These are phyloP conservation scores for Closterium sp. DNA, from an alignment of 139 green algal species.

Conservation along the genomic window DNA sequence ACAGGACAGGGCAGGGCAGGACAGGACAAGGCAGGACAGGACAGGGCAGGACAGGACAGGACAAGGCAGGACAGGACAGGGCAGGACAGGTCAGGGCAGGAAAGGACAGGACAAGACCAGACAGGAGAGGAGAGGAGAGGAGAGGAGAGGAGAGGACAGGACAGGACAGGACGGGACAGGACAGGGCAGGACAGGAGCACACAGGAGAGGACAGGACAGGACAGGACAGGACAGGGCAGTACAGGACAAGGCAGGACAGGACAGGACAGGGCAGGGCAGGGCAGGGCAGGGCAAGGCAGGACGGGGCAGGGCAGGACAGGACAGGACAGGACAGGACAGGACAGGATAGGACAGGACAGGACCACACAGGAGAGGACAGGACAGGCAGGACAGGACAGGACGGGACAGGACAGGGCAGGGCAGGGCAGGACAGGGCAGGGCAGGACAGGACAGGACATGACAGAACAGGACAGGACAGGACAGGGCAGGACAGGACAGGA, in stretches of 20 bases:
- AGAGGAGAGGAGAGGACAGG: neutral
- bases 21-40: no score
- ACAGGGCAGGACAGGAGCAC: neutral
- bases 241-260: conserved; percentile 8
- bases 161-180: neutral
- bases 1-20: no score
- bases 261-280: neutral
- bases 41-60: no score
- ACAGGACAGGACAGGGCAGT: conserved; percentile 4
- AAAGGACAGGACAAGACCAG: no score
- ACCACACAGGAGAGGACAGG: neutral
- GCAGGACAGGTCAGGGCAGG: no score
- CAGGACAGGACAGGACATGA: conserved; percentile 1
- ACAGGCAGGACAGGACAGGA: neutral
- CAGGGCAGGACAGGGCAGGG: conserved; percentile 11
- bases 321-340: neutral
- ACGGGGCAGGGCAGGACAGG: neutral
- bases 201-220: neutral
- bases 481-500: neutral
- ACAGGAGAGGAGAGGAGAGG: no score
- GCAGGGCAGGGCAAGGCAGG: neutral
- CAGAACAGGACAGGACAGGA: neutral
- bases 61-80: no score
- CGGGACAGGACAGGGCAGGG: neutral
- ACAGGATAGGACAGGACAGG: neutral